Base-by-base conservation (phyloP, 2,329 filamentous ascomycete genomes). In the Sporothrix humicola region DNA sequence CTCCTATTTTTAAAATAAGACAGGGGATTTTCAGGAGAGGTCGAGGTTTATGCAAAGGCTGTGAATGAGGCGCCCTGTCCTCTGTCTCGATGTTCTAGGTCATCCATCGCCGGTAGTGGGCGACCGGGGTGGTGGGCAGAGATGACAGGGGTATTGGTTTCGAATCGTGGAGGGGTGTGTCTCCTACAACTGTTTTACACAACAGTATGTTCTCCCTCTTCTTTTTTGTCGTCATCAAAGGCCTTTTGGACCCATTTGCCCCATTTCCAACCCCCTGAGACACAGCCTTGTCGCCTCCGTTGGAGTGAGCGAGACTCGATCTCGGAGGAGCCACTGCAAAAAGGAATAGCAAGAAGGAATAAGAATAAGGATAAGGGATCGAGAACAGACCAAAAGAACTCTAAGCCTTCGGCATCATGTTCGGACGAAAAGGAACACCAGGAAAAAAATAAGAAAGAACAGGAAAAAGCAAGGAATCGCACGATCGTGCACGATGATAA, bases 1-100 rank as follows among this genome's bases (percentile, higher is more conserved):
- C 66, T 37, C 66, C 17, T 52, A 37, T 54, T 42, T 69, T 69
- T 69, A 69, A 69, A 54, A 42, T 69, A 69, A 69, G 48, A 15
- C 66, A 69, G 66, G 66, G 26, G 48, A 54, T 20, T 31, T 42
- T 69, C 66, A 69, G 66, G 66, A 42, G 66, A 46, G 65, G n/a
- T 66, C 10, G 20, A 15, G 6, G 44, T 68, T 69, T 9, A 69
- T 69, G 66, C 66, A 56, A 20, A 13, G n/a, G 17, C 10, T 20
- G 44, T n/a, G 15, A 12, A 17, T 48, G 58, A 46, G 13, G 5
- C 4, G 12, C 2, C 23, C 23, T 23, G 10, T 12, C 54, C 23
- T 13, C 15, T 58, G 56, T 63, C n/a, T 23, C 17, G 59, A 37
- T 37, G 31, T 37, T 37, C 31, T 37, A 37, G 31, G 31, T 37